Percentiles rank a stretch among this genome's conserved stretches.
Evolutionary conservation across 2,329 filamentous ascomycete genomes (phyloP).

Genomic region (Xylariaceae sp.): DNA sequence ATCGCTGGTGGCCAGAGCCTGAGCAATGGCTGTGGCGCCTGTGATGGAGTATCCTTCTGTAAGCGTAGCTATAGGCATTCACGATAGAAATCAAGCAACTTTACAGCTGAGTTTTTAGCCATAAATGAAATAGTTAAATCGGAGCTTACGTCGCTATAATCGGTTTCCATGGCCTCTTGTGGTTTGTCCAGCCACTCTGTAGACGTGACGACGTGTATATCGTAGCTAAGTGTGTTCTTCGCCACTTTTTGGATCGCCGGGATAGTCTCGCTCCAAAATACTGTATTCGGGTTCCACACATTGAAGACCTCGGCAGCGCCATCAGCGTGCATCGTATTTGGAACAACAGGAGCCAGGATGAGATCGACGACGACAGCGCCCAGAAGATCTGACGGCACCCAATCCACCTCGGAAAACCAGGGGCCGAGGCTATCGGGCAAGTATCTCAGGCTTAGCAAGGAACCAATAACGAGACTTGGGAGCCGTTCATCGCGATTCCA

Average conservation of each 20-base stretch:
- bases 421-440: constrained; percentile 16
- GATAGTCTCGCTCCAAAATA: constrained; percentile 1
- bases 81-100: constrained; percentile 41
- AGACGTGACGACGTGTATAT: not conserved
- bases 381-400: constrained; percentile 21
- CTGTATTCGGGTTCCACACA: constrained; percentile 15
- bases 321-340: not conserved
- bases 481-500: constrained; percentile 23
- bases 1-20: constrained; percentile 30
- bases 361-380: constrained; percentile 15
- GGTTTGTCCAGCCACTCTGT: not conserved
- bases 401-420: constrained; percentile 21
- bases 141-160: not conserved
- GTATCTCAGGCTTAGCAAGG: constrained; percentile 1
- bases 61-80: constrained; percentile 22
- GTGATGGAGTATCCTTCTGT: not conserved
- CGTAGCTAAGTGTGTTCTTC: not conserved
- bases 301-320: constrained; percentile 18
- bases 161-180: not conserved
- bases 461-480: constrained; percentile 21
- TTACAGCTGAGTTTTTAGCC: constrained; percentile 39
- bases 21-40: constrained; percentile 28
- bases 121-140: not conserved
- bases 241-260: constrained; percentile 1
- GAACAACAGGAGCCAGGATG: not conserved